phyloP scores from a whole-genome alignment of 2,329 filamentous ascomycete species.

The Aspergillus aculeatus region DNA sequence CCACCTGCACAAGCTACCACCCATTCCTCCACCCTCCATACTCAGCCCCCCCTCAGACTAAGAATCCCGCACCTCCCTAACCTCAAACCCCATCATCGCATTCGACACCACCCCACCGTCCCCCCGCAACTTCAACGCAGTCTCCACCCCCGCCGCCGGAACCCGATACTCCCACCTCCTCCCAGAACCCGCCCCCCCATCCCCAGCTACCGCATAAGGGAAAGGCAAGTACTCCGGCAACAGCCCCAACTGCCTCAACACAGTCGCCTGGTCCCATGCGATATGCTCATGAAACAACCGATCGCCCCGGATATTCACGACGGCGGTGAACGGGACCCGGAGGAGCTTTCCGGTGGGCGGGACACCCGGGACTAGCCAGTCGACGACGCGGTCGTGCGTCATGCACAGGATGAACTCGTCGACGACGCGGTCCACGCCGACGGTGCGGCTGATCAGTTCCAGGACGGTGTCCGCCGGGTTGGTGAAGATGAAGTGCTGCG shows the following conservation, averaged over 20 bases:
- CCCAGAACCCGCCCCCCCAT: slow-evolving; percentile 30
- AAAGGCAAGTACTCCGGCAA: slow-evolving; percentile 65
- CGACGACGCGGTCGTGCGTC: slow-evolving; percentile 62
- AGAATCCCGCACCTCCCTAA: slow-evolving; percentile 27
- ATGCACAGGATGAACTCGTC: slow-evolving; percentile 68
- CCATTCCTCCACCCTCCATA: no score
- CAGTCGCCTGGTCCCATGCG: slow-evolving; percentile 66
- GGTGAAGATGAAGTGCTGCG: slow-evolving; percentile 70
- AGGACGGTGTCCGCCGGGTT: slow-evolving; percentile 68
- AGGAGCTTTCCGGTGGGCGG: slow-evolving; percentile 56
- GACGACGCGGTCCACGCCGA: slow-evolving; percentile 69
- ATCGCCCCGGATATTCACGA: slow-evolving; percentile 68
- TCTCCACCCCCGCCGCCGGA: slow-evolving; percentile 60
- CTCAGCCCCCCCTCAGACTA: neutral
- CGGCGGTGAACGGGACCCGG: slow-evolving; percentile 61
- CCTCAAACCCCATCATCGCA: slow-evolving; percentile 51
- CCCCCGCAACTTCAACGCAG: slow-evolving; percentile 51
- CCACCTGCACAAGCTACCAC: no score
- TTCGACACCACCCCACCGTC: slow-evolving; percentile 55
- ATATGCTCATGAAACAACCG: slow-evolving; percentile 70
- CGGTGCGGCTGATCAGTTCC: slow-evolving; percentile 68
- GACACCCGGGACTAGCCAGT: slow-evolving; percentile 67
- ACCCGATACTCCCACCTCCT: slow-evolving; percentile 58
- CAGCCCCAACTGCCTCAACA: slow-evolving; percentile 61
- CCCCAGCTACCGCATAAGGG: slow-evolving; percentile 52